Evolutionary conservation across 208 protist species (phyloP).

Genomic region (Wallacemonas sp.): DNA sequence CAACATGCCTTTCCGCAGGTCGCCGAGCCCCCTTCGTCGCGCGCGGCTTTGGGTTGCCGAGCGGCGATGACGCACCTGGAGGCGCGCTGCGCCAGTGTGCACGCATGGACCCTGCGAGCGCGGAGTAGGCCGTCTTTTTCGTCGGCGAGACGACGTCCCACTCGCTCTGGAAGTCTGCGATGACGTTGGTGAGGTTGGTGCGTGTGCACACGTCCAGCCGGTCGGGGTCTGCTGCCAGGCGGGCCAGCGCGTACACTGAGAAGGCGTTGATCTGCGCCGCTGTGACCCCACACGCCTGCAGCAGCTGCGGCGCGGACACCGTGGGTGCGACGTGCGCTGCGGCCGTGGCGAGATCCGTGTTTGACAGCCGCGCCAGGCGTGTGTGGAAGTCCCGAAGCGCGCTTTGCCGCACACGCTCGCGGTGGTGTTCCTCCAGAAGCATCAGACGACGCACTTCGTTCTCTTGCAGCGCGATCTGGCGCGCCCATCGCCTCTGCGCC

Average conservation of each 20-base stretch:
- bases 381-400: constrained; percentile 47
- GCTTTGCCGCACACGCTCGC: constrained; percentile 50
- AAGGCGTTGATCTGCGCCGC: constrained; percentile 58
- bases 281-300: constrained; percentile 50
- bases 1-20: too few relatives aligned
- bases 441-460: constrained; percentile 70
- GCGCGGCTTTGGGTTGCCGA: too few relatives aligned
- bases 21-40: too few relatives aligned
- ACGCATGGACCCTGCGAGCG: constrained; percentile 40
- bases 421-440: constrained; percentile 72
- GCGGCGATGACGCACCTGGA: not conserved
- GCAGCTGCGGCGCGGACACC: constrained; percentile 36
- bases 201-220: constrained; percentile 22
- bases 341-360: constrained; percentile 58
- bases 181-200: constrained; percentile 39
- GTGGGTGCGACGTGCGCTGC: constrained; percentile 21
- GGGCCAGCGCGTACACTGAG: constrained; percentile 71
- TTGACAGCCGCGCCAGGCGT: constrained; percentile 50
- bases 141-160: constrained; percentile 72
- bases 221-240: constrained; percentile 48
- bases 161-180: constrained; percentile 66
- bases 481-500: constrained; percentile 64
- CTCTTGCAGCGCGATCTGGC: constrained; percentile 60
- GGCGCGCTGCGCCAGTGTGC: constrained; percentile 6
- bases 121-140: constrained; percentile 48